phyloP scores from a whole-genome alignment of 495 filamentous ascomycete species.

The Trichoderma virens region DNA sequence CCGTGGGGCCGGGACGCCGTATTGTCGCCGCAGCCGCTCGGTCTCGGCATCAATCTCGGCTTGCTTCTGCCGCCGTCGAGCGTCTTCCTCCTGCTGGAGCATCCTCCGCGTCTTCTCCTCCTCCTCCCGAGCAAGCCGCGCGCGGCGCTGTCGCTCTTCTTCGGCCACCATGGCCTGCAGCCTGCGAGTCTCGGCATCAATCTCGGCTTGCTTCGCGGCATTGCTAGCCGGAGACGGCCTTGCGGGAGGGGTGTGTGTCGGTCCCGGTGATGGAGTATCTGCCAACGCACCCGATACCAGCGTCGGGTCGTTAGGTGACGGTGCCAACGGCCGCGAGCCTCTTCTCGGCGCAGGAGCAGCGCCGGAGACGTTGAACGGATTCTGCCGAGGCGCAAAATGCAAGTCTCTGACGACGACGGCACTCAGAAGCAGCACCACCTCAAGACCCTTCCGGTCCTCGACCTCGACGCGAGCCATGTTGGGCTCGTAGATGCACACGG shows the following conservation, averaged over 20 bases:
- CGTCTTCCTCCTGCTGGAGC: slow-evolving; percentile 71
- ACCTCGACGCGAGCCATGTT: slow-evolving; percentile 86
- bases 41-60: slow-evolving; percentile 79
- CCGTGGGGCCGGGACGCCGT: slow-evolving; percentile 44
- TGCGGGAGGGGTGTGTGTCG: slow-evolving; percentile 18
- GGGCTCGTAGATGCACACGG: slow-evolving; percentile 80
- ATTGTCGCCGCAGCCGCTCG: slow-evolving; percentile 64
- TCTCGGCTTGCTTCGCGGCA: slow-evolving; percentile 47
- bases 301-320: slow-evolving; percentile 12
- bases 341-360: slow-evolving; percentile 2
- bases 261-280: slow-evolving; percentile 14
- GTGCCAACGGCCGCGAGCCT: slow-evolving; percentile 16
- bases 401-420: slow-evolving; percentile 83
- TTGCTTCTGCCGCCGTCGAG: slow-evolving; percentile 54
- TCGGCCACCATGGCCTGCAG: slow-evolving; percentile 49
- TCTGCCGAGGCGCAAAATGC: slow-evolving; percentile 58
- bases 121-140: slow-evolving; percentile 46
- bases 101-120: slow-evolving; percentile 64
- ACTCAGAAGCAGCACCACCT: slow-evolving; percentile 76
- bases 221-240: slow-evolving; percentile 30
- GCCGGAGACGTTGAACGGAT: slow-evolving; percentile 72
- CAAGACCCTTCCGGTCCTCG: slow-evolving; percentile 89
- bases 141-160: slow-evolving; percentile 1
- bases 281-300: slow-evolving; percentile 25
- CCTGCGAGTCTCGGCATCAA: slow-evolving; percentile 57